Evolutionary conservation across 257 asterid genomes (phyloP).

Genomic region (Rehmannia glutinosa): DNA sequence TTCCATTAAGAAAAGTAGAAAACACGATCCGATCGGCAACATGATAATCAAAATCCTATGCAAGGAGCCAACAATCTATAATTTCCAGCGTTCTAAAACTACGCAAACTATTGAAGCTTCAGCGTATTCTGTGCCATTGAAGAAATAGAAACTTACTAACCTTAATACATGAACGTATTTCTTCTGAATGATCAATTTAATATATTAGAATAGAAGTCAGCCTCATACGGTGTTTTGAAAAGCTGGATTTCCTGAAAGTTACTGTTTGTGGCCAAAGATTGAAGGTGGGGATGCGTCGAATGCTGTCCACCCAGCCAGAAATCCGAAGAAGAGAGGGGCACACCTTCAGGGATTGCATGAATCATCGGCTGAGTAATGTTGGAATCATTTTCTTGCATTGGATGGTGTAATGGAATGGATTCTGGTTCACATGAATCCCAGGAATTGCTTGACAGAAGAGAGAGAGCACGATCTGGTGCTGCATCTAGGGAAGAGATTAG

Average conservation of each 20-base stretch:
- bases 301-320: conserved; percentile 49
- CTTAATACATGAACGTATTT: neutral
- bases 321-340: conserved; percentile 46
- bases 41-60: too few species aligned
- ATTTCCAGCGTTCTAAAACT: neutral
- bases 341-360: conserved; percentile 45
- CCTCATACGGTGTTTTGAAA: conserved; percentile 42
- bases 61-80: neutral
- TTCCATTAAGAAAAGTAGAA: too few species aligned
- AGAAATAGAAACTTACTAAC: neutral
- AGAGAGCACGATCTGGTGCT: conserved; percentile 69
- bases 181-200: conserved; percentile 25
- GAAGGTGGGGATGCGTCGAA: conserved; percentile 24
- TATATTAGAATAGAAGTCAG: conserved; percentile 37
- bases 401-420: conserved; percentile 34
- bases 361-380: conserved; percentile 25
- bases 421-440: conserved; percentile 60
- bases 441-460: conserved; percentile 91
- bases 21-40: too few species aligned
- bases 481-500: conserved; percentile 38
- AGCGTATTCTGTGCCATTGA: too few species aligned
- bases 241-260: conserved; percentile 41
- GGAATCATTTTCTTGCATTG: conserved; percentile 30
- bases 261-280: conserved; percentile 24
- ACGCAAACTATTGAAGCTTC: too few species aligned